Evolutionary conservation across 2,329 filamentous ascomycete genomes (phyloP), one percentile per base, ranked within the genome.

Genomic region (Ophiostoma perfectum): DNA sequence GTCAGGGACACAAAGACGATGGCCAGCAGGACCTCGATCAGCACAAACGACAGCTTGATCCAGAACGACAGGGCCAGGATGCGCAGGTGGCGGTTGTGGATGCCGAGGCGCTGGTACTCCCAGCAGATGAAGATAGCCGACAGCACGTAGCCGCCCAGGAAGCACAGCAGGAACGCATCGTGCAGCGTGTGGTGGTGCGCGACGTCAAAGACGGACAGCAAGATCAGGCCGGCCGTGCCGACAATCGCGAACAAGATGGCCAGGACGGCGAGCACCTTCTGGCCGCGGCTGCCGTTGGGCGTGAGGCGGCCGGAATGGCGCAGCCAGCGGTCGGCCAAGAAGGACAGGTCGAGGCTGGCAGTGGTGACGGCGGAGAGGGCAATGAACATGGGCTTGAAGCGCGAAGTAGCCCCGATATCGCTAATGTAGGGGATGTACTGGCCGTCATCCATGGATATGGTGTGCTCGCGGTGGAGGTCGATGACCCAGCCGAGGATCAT

Each of bases 111-210:
- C 75, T 95, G 90, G 77, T 96, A 97, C 77, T 97, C 93, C 80
- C 87, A 88, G 81, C 93, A 97, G 72, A 94, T 90, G 78, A 93
- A 94, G 73, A 97, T 84, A 68, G 94, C 93, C 4, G 89, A 92
- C 67, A 97, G 76, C 67, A 97, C 81, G 77, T 96, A 98, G 45
- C 92, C 95, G 14, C 78, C 87, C 76, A 97, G 92, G 78, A 99
- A 99, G 66, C 97, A 78, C 0, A 86, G 78, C 47, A 99, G 80
- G 78, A 96, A 96, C 2, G 87, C 81, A 74, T 92, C 83, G 76
- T 99, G 95, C 69, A 90, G 76, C 1, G 73, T 78, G 1, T 83
- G 82, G 76, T 97, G 86, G 68, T 82, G 80, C n/a, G 83, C 78
- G 0, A 92, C 95, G 78, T 98, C 92, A 77, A 96, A 97, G 73